A percentile compares a stretch with the other conserved stretches of the same genome.
Conservation (phyloP, 176 grass and related monocot genomes). For the Cymbopogon citratus region DNA sequence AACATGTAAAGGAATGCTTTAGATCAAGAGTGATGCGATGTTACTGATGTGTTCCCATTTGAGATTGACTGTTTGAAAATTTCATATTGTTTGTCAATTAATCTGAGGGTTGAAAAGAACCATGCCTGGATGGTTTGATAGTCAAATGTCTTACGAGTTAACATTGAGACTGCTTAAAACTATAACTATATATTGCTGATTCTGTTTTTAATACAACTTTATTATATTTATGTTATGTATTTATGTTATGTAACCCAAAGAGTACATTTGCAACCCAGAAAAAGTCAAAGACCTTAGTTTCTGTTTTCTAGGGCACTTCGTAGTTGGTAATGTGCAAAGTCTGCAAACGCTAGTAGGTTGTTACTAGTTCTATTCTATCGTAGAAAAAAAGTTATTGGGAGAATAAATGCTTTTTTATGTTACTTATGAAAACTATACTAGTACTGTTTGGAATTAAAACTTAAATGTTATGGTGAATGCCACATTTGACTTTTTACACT, state of each 20-base stretch:
- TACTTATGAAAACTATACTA: background rate
- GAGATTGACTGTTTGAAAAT: background rate
- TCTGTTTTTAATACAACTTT: background rate
- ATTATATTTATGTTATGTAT: background rate
- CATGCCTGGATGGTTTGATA: background rate
- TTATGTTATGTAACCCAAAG: background rate
- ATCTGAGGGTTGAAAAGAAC: background rate
- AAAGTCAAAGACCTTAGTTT: background rate
- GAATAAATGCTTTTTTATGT: background rate
- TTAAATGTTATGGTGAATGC: background rate
- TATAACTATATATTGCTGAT: background rate
- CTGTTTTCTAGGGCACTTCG: background rate
- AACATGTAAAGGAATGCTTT: constrained; percentile 4
- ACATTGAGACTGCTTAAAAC: background rate
- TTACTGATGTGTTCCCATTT: background rate
- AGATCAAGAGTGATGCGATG: background rate
- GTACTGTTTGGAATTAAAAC: constrained; percentile 5
- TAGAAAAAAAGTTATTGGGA: background rate
- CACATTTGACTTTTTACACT: constrained; percentile 5
- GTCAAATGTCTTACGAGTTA: too few relatives aligned
- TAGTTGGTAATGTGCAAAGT: background rate
- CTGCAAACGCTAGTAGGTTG: background rate
- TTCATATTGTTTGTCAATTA: background rate
- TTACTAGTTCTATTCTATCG: background rate
- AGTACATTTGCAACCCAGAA: background rate